Evolutionary conservation across 495 filamentous ascomycete genomes (phyloP).

Genomic region (Pyrenopolyporus hunteri): DNA sequence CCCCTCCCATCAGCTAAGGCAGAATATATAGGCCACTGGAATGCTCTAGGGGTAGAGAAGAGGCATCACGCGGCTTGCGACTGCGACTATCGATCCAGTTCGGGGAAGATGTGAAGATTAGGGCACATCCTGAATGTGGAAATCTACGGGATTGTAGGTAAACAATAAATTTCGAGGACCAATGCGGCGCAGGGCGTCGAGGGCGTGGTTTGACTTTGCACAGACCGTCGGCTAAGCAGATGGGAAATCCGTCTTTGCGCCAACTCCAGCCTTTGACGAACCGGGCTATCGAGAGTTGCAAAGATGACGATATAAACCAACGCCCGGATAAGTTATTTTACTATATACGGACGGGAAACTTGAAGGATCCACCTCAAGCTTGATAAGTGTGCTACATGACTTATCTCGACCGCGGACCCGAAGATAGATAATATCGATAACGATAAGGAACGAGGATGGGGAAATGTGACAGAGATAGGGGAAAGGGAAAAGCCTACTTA

Average conservation of each 20-base stretch:
- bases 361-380: slow-evolving; percentile 17
- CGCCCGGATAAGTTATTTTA: too few relatives aligned
- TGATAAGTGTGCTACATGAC: too few relatives aligned
- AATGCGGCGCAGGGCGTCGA: neutral
- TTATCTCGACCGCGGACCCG: too few relatives aligned
- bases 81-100: slow-evolving; percentile 28
- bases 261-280: neutral
- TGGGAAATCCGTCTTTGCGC: neutral
- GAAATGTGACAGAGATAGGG: slow-evolving; percentile 12
- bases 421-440: slow-evolving; percentile 25
- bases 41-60: neutral
- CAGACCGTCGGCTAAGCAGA: too few relatives aligned
- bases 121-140: slow-evolving; percentile 32
- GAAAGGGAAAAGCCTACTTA: neutral
- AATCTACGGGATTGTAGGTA: neutral
- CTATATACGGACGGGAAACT: too few relatives aligned
- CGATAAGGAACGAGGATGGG: slow-evolving; percentile 16
- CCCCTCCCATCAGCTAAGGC: slow-evolving; percentile 1
- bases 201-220: too few relatives aligned
- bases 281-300: neutral
- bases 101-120: slow-evolving; percentile 13
- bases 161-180: slow-evolving; percentile 9
- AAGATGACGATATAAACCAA: slow-evolving; percentile 18
- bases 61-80: neutral
- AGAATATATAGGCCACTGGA: slow-evolving; percentile 2